phyloP scores from a whole-genome alignment of 2,329 filamentous ascomycete species.

The Microdochium nivale region DNA sequence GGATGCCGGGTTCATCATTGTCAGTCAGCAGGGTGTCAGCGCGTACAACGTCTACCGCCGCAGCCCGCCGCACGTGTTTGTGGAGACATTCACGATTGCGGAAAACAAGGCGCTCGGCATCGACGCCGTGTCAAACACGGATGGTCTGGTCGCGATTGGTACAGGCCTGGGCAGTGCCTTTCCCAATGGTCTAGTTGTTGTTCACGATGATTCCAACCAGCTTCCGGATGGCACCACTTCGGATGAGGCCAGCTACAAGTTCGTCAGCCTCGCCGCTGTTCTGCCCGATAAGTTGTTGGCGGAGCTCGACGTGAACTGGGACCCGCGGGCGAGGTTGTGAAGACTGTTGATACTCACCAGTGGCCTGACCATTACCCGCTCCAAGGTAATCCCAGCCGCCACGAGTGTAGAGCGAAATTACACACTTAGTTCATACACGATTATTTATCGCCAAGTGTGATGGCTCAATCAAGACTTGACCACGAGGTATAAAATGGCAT shows the following conservation, averaged over 20 bases:
- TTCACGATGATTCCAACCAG: conserved; percentile 46
- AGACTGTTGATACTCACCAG: not conserved
- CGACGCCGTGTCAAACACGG: conserved; percentile 44
- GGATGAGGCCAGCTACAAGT: conserved; percentile 39
- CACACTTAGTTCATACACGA: too few species aligned
- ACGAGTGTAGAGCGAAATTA: too few species aligned
- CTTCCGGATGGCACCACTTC: conserved; percentile 34
- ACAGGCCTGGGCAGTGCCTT: conserved; percentile 30
- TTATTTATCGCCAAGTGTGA: too few species aligned
- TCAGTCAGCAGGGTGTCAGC: conserved; percentile 43
- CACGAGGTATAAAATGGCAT: not conserved
- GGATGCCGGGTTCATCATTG: conserved; percentile 38
- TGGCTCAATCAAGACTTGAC: too few species aligned
- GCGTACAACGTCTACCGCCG: conserved; percentile 42
- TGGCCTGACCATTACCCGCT: too few species aligned
- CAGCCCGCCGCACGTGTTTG: conserved; percentile 36
- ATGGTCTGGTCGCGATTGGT: conserved; percentile 39
- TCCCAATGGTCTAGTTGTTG: conserved; percentile 35
- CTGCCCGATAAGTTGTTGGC: conserved; percentile 24
- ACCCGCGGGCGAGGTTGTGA: conserved; percentile 20
- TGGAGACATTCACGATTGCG: conserved; percentile 38
- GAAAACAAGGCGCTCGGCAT: conserved; percentile 30
- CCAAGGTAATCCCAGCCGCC: too few species aligned
- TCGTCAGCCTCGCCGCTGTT: conserved; percentile 32
- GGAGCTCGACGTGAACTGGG: conserved; percentile 28